Percentiles rank a stretch among this genome's conserved stretches.
Conservation (phyloP, 2,329 filamentous ascomycete genomes). For the Hawksworthiomyces lignivorus region DNA sequence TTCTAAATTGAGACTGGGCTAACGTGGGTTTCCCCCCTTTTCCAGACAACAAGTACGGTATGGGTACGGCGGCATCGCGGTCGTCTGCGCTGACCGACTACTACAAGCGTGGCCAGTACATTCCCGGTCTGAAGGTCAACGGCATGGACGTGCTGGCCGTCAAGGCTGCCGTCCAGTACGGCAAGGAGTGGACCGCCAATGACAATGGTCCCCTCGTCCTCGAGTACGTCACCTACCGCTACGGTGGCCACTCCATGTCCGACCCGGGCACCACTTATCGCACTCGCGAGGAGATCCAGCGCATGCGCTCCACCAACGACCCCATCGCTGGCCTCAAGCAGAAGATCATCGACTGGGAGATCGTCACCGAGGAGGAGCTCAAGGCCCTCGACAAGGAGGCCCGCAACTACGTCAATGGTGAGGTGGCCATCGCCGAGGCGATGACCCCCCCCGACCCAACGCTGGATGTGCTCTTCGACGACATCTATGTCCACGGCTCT, state of each 20-base stretch:
- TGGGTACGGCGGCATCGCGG: conserved; percentile 93
- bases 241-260: conserved; percentile 99
- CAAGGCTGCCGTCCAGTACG: conserved; percentile 91
- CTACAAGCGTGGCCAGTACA: conserved; percentile 99
- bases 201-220: conserved; percentile 92
- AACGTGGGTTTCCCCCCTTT: no score
- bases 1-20: conserved; percentile 12
- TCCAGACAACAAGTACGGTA: conserved; percentile 99
- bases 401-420: conserved; percentile 72
- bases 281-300: conserved; percentile 98
- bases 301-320: conserved; percentile 98
- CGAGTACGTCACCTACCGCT: conserved; percentile 99
- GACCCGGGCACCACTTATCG: conserved; percentile 97
- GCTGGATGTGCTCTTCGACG: conserved; percentile 82
- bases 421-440: conserved; percentile 83
- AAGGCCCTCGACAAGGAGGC: conserved; percentile 95
- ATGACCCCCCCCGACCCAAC: conserved; percentile 76
- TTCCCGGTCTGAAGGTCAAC: conserved; percentile 98
- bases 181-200: conserved; percentile 73
- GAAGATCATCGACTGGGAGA: conserved; percentile 93
- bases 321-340: conserved; percentile 96
- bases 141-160: conserved; percentile 98
- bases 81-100: conserved; percentile 96
- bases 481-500: conserved; percentile 84
- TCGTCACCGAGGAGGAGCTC: conserved; percentile 87